A percentile compares a stretch with the other conserved stretches of the same genome.
Conservation (phyloP, 768 basidiomycete species). For the Pleurotus eryngii region DNA sequence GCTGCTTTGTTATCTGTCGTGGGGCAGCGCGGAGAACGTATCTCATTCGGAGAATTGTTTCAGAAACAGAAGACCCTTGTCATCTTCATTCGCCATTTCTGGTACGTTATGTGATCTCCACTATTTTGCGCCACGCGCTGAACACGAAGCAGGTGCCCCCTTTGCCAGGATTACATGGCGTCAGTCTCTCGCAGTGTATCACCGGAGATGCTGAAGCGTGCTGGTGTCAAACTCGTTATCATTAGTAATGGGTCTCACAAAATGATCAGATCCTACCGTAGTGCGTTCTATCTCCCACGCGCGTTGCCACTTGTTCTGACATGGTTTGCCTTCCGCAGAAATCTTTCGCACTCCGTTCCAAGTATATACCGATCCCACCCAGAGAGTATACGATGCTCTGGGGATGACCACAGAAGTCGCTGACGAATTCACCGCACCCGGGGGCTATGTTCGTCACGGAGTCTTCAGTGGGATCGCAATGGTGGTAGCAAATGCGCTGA, state of each 20-base stretch:
- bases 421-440: slow-evolving; percentile 20
- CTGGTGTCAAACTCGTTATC: slow-evolving; percentile 54
- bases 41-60: slow-evolving; percentile 54
- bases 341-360: slow-evolving; percentile 60
- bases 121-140: not conserved
- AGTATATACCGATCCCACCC: slow-evolving; percentile 62
- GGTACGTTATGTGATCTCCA: slow-evolving; percentile 20
- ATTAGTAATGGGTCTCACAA: slow-evolving; percentile 63
- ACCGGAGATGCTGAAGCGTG: slow-evolving; percentile 41
- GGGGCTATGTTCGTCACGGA: slow-evolving; percentile 50
- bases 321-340: slow-evolving; percentile 28
- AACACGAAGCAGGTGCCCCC: slow-evolving; percentile 36
- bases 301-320: not conserved
- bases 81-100: slow-evolving; percentile 68
- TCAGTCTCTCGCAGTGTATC: slow-evolving; percentile 51
- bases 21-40: slow-evolving; percentile 48
- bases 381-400: slow-evolving; percentile 53
- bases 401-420: slow-evolving; percentile 43
- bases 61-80: slow-evolving; percentile 51
- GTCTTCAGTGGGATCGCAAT: slow-evolving; percentile 48
- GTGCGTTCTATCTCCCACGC: slow-evolving; percentile 9
- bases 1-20: slow-evolving; percentile 49
- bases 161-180: slow-evolving; percentile 70
- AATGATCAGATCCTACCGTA: slow-evolving; percentile 60
- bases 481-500: slow-evolving; percentile 52